Conservation (phyloP, 768 basidiomycete species). For the Xanthoconium stramineum region DNA sequence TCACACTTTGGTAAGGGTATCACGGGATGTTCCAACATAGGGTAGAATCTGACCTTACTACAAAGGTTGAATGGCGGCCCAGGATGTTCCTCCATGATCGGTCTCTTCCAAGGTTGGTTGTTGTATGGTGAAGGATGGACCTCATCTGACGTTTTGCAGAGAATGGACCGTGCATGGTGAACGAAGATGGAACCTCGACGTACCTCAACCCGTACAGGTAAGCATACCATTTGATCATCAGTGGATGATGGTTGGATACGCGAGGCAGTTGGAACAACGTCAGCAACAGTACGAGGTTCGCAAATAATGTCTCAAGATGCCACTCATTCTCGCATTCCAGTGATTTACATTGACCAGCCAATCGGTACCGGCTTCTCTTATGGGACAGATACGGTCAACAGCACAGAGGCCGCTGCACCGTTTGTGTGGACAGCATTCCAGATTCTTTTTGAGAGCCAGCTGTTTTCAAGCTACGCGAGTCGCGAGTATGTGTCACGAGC, state of each 20-base stretch:
- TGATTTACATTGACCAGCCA: slow-evolving; percentile 71
- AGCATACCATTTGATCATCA: neutral
- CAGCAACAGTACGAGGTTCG: slow-evolving; percentile 51
- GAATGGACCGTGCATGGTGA: slow-evolving; percentile 62
- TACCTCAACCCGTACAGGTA: slow-evolving; percentile 60
- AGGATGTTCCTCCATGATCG: slow-evolving; percentile 62
- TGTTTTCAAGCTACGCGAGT: slow-evolving; percentile 49
- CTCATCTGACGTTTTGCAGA: slow-evolving; percentile 33
- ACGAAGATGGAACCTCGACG: slow-evolving; percentile 49
- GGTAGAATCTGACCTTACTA: neutral
- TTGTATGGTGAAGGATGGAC: neutral
- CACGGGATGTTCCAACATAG: neutral
- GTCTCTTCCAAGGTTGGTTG: slow-evolving; percentile 56
- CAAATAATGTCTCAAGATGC: neutral
- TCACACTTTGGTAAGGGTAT: slow-evolving; percentile 54
- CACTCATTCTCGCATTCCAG: slow-evolving; percentile 29
- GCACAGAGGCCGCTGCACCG: slow-evolving; percentile 47
- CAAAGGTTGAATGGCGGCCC: slow-evolving; percentile 58
- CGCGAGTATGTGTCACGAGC: slow-evolving; percentile 43
- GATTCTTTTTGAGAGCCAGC: slow-evolving; percentile 52
- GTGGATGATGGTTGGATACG: neutral
- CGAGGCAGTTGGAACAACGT: slow-evolving; percentile 59
- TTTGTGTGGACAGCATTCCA: slow-evolving; percentile 65
- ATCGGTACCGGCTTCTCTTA: slow-evolving; percentile 65
- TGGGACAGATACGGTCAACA: slow-evolving; percentile 54